Evolutionary conservation across 306 rosid species (phyloP).

Genomic region (Citrullus amarus): DNA sequence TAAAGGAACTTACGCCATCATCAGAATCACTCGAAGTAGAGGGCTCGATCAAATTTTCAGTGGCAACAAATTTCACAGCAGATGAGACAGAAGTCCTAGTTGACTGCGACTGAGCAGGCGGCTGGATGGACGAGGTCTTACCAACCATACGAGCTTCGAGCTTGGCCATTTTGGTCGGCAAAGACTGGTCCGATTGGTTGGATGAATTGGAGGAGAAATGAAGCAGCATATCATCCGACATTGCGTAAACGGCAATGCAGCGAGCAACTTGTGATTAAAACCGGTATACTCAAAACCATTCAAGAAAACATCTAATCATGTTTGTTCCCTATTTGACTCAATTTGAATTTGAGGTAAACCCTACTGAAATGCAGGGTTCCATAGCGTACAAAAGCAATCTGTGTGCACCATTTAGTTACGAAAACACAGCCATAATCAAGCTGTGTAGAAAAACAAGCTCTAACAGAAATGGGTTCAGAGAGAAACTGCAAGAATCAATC

Average conservation of each 20-base stretch:
- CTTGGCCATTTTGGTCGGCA: conserved; percentile 93
- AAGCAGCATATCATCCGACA: conserved; percentile 91
- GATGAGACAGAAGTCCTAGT: conserved; percentile 54
- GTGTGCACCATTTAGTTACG: neutral
- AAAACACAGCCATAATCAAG: neutral
- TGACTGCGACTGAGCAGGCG: conserved; percentile 31
- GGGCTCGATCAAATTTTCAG: conserved; percentile 49
- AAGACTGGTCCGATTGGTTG: conserved; percentile 94
- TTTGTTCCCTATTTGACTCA: neutral
- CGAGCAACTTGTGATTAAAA: neutral
- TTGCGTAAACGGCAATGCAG: conserved; percentile 19
- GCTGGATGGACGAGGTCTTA: conserved; percentile 45
- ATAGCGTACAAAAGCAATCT: neutral
- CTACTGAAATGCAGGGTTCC: conserved; percentile 19
- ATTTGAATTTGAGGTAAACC: conserved; percentile 22
- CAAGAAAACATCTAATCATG: neutral
- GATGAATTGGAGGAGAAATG: conserved; percentile 98
- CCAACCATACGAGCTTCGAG: conserved; percentile 98
- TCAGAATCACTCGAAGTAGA: conserved; percentile 93
- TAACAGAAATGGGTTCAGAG: conserved; percentile 5
- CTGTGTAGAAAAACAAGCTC: neutral
- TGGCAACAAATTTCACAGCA: conserved; percentile 41
- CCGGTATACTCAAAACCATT: conserved; percentile 16
- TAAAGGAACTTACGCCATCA: conserved; percentile 52
- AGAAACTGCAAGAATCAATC: neutral